These are phyloP conservation scores for Raphanus raphanistrum DNA, from an alignment of 345 rosid species.

Conservation along the genomic window DNA sequence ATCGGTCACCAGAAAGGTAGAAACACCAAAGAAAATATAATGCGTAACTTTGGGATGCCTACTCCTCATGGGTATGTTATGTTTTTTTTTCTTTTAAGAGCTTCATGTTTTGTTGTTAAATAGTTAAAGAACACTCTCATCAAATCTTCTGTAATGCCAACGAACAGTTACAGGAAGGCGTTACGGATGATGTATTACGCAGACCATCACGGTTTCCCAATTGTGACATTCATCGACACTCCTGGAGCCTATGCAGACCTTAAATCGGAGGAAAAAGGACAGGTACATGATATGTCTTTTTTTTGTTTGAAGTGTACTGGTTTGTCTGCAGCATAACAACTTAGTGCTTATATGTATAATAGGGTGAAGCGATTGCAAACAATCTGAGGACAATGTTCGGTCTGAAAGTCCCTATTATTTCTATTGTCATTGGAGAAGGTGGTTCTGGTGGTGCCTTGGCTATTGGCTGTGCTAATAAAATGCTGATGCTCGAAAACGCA, in stretches of 20 bases:
- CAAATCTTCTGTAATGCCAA: slow-evolving; percentile 10
- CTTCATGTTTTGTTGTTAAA: not conserved
- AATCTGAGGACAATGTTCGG: slow-evolving; percentile 97
- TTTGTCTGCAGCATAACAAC: slow-evolving; percentile 1
- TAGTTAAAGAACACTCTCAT: slow-evolving; percentile 3
- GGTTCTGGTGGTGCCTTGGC: slow-evolving; percentile 99
- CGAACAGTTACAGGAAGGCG: slow-evolving; percentile 80
- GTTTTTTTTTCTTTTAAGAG: not conserved
- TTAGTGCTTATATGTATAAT: not conserved
- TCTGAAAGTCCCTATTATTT: slow-evolving; percentile 87
- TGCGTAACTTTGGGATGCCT: slow-evolving; percentile 99
- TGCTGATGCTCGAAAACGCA: slow-evolving; percentile 94
- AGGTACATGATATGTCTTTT: slow-evolving; percentile 43
- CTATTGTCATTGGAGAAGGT: slow-evolving; percentile 97
- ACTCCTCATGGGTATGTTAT: slow-evolving; percentile 92
- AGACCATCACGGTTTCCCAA: slow-evolving; percentile 82
- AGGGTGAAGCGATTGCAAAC: slow-evolving; percentile 98
- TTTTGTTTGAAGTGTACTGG: slow-evolving; percentile 13
- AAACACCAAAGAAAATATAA: slow-evolving; percentile 92
- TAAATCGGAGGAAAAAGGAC: slow-evolving; percentile 77
- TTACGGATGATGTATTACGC: slow-evolving; percentile 86
- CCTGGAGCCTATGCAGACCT: slow-evolving; percentile 86
- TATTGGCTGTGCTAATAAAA: slow-evolving; percentile 89
- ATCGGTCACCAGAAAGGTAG: slow-evolving; percentile 99
- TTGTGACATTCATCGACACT: slow-evolving; percentile 77